phyloP scores from a whole-genome alignment of 2,329 filamentous ascomycete genomes.

The Fusarium setosum region DNA sequence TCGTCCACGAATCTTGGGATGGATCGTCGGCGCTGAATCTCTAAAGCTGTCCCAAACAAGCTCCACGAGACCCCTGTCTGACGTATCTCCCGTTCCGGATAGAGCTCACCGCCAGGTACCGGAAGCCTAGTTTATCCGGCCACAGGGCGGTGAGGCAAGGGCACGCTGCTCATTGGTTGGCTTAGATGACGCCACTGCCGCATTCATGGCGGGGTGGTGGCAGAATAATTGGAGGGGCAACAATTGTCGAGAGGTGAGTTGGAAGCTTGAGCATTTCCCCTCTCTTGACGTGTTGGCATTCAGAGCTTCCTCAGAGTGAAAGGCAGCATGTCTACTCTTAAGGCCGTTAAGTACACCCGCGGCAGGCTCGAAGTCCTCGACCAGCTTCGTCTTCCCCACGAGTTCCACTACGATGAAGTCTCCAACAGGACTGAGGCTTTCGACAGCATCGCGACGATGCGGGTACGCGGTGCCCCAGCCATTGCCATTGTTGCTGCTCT shows the following conservation, averaged over 20 bases:
- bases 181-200: conserved; percentile 28
- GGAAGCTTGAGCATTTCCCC: conserved; percentile 5
- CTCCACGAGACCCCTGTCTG: conserved; percentile 30
- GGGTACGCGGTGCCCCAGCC: conserved; percentile 83
- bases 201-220: conserved; percentile 44
- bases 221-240: conserved; percentile 49
- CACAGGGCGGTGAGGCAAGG: conserved; percentile 37
- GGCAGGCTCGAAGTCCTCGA: conserved; percentile 82
- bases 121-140: conserved; percentile 44
- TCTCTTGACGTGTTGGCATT: neutral
- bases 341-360: conserved; percentile 81
- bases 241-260: conserved; percentile 15
- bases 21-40: conserved; percentile 21
- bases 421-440: conserved; percentile 80
- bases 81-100: conserved; percentile 24
- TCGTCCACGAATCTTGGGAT: conserved; percentile 31
- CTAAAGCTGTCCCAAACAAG: conserved; percentile 41
- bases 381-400: conserved; percentile 84
- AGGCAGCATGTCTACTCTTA: conserved; percentile 65
- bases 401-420: conserved; percentile 81
- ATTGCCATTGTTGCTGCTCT: conserved; percentile 98
- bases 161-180: conserved; percentile 25
- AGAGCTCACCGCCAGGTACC: conserved; percentile 40
- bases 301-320: no score
- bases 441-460: conserved; percentile 85